A percentile compares a stretch with the other conserved stretches of the same genome.
Evolutionary conservation across 2,329 filamentous ascomycete species (phyloP).

Genomic region (Fusarium sp.): DNA sequence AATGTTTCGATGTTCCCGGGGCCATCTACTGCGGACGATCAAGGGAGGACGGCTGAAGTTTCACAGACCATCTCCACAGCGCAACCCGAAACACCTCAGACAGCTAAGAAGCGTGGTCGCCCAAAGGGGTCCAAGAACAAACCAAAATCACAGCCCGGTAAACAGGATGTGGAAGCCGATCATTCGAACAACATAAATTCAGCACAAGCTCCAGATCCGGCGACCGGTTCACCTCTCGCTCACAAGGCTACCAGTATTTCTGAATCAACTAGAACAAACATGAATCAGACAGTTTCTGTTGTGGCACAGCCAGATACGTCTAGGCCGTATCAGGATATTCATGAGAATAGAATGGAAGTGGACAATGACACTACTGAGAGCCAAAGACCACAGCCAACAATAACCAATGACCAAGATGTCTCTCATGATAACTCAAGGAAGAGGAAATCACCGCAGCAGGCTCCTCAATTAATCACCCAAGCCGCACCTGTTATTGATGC

Average conservation of each 20-base stretch:
- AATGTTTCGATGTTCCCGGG: neutral
- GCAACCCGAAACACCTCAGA: conserved; percentile 35
- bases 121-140: conserved; percentile 60
- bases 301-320: neutral
- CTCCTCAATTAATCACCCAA: conserved; percentile 2
- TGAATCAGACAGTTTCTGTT: neutral
- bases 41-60: conserved; percentile 14
- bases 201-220: conserved; percentile 5
- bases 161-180: conserved; percentile 4
- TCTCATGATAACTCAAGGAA: conserved; percentile 12
- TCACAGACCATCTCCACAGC: conserved; percentile 10
- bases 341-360: neutral
- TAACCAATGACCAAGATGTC: neutral
- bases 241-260: conserved; percentile 18
- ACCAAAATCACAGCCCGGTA: conserved; percentile 42
- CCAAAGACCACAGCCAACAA: neutral
- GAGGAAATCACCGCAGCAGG: conserved; percentile 18
- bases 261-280: neutral
- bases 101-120: conserved; percentile 49
- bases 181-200: neutral
- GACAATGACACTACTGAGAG: neutral
- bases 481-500: neutral
- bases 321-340: neutral
- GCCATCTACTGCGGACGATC: neutral
- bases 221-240: conserved; percentile 26